Percentiles rank a stretch among this genome's conserved stretches.
Conservation (phyloP, 257 asterid genomes). For the Solanum tarapatanum region DNA sequence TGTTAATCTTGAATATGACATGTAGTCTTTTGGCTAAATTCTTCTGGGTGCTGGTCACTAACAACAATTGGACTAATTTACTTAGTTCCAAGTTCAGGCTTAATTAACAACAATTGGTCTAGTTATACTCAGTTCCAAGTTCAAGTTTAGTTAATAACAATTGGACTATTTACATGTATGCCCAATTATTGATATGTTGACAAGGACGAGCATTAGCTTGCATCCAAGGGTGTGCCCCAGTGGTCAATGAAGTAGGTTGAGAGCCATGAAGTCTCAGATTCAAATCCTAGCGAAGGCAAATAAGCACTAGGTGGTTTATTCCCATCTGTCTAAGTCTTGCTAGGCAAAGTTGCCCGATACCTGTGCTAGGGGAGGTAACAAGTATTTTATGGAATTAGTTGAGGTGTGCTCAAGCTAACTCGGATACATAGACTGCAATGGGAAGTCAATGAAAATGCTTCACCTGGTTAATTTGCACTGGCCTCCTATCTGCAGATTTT, state of each 20-base stretch:
- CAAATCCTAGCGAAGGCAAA: background rate
- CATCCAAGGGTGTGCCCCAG: background rate
- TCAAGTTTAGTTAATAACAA: background rate
- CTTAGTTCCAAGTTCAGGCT: background rate
- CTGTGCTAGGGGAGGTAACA: background rate
- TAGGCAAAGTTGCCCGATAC: background rate
- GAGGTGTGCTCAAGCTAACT: background rate
- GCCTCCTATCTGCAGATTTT: background rate
- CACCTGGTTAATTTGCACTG: background rate
- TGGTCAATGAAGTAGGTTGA: background rate
- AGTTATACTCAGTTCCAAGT: background rate
- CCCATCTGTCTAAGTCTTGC: background rate
- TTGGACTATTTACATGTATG: background rate
- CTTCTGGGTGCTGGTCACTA: background rate
- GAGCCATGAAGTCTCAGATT: background rate
- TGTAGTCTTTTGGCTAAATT: background rate
- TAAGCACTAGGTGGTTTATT: background rate
- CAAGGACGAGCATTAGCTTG: background rate
- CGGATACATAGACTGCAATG: background rate
- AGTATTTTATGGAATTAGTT: background rate
- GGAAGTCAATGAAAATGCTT: background rate
- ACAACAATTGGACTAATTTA: background rate
- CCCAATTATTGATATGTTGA: background rate
- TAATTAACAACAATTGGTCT: background rate
- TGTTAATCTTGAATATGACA: background rate